phyloP scores from a whole-genome alignment of 176 grass and related monocot genomes.

The Musa beccarii region DNA sequence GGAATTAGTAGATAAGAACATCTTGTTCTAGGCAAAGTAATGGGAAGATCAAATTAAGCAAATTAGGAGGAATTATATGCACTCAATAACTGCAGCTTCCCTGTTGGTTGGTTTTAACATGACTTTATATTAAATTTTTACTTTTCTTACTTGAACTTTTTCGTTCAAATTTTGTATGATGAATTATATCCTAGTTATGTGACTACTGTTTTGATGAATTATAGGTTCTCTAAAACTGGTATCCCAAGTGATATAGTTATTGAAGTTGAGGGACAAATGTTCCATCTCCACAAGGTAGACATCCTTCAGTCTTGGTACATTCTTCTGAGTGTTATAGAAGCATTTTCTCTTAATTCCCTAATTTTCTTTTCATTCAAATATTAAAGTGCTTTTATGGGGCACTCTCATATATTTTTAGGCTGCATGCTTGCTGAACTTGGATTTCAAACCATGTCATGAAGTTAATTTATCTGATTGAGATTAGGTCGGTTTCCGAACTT shows the following conservation, averaged over 20 bases:
- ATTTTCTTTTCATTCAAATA: neutral
- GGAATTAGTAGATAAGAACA: no score
- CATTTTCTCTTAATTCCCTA: neutral
- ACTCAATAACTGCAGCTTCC: no score
- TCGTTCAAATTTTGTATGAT: neutral
- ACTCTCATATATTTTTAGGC: neutral
- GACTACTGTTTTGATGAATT: neutral
- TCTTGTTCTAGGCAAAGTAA: no score
- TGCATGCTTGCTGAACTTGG: neutral
- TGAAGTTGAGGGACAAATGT: conserved; percentile 11
- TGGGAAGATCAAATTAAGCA: no score
- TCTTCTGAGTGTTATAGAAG: neutral
- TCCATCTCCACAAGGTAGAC: conserved; percentile 15
- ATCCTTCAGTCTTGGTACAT: neutral
- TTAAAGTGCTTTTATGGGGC: neutral
- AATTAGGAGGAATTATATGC: no score
- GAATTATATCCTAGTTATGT: neutral
- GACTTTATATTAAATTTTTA: neutral
- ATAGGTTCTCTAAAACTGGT: conserved; percentile 2
- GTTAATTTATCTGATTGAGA: neutral
- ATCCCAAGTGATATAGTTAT: conserved; percentile 16
- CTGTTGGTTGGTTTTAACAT: no score
- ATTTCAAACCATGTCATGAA: neutral
- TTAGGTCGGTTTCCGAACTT: neutral
- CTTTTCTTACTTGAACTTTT: neutral